Conservation (phyloP, 83 land plant species). For the Larix sibirica region DNA sequence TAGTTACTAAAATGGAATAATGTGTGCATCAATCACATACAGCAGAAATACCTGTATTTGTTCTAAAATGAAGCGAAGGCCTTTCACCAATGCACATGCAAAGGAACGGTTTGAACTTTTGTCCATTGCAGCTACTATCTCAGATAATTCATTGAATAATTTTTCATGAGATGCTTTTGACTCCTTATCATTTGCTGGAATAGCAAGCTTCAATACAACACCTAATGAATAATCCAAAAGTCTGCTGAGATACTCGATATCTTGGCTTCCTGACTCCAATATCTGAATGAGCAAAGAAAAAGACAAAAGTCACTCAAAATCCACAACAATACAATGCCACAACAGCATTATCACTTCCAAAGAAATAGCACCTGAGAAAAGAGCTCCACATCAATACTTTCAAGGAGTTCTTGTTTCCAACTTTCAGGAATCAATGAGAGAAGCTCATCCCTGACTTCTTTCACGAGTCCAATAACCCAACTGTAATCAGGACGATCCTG, state of each 20-base stretch:
- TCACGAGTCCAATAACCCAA: slow-evolving; percentile 61
- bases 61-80: slow-evolving; percentile 82
- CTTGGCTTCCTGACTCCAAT: slow-evolving; percentile 72
- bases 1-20: neutral
- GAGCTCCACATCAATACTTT: slow-evolving; percentile 76
- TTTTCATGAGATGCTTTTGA: slow-evolving; percentile 44
- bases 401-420: slow-evolving; percentile 82
- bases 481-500: slow-evolving; percentile 59
- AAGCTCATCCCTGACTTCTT: slow-evolving; percentile 82
- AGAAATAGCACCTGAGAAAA: slow-evolving; percentile 69
- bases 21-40: neutral
- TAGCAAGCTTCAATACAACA: slow-evolving; percentile 70
- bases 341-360: neutral
- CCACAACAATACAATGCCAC: neutral
- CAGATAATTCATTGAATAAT: slow-evolving; percentile 60
- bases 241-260: slow-evolving; percentile 67
- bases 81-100: slow-evolving; percentile 63
- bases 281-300: slow-evolving; percentile 46
- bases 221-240: slow-evolving; percentile 74
- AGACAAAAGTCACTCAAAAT: neutral
- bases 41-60: slow-evolving; percentile 70
- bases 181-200: slow-evolving; percentile 82
- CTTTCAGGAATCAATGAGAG: slow-evolving; percentile 66
- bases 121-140: slow-evolving; percentile 32
- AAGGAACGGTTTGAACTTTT: slow-evolving; percentile 33